A percentile compares a stretch with the other conserved stretches of the same genome.
phyloP scores from a whole-genome alignment of 208 protist species.

The Crithidia acanthocephali region DNA sequence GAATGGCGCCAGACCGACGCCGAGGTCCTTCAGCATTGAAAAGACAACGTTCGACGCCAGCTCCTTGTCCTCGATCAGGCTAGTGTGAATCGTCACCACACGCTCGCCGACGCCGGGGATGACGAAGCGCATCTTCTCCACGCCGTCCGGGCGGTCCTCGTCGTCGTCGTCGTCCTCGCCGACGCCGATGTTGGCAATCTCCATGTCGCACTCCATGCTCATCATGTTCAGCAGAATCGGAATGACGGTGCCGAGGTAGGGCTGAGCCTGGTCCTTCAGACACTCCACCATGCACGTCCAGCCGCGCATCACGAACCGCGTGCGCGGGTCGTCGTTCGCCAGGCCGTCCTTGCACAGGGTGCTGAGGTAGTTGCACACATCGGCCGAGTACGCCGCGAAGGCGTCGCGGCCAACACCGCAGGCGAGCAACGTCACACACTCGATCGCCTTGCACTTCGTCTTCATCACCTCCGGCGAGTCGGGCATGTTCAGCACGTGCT shows the following conservation, averaged over 20 bases:
- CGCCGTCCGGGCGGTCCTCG: constrained; percentile 43
- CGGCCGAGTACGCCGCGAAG: constrained; percentile 69
- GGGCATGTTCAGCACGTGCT: constrained; percentile 69
- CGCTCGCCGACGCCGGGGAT: constrained; percentile 80
- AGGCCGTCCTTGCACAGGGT: constrained; percentile 43
- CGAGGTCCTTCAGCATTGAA: constrained; percentile 71
- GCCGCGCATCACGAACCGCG: constrained; percentile 81
- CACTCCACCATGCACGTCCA: constrained; percentile 93
- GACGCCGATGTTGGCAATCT: constrained; percentile 65
- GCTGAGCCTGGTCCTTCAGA: constrained; percentile 67
- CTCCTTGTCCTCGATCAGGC: constrained; percentile 91
- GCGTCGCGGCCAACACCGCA: constrained; percentile 74
- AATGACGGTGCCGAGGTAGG: constrained; percentile 77
- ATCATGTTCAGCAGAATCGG: constrained; percentile 79
- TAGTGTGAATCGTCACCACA: constrained; percentile 75
- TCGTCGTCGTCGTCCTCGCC: constrained; percentile 62
- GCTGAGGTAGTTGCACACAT: constrained; percentile 80
- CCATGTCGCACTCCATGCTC: constrained; percentile 72
- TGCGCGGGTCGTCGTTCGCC: constrained; percentile 69
- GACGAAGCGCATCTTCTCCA: constrained; percentile 64
- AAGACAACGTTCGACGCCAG: constrained; percentile 77
- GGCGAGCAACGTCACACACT: constrained; percentile 87
- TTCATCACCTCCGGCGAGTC: constrained; percentile 62
- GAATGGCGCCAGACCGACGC: constrained; percentile 53
- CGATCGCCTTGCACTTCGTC: constrained; percentile 86